Evolutionary conservation across 2,329 filamentous ascomycete species (phyloP).

Genomic region (Ceratocystis smalleyi): DNA sequence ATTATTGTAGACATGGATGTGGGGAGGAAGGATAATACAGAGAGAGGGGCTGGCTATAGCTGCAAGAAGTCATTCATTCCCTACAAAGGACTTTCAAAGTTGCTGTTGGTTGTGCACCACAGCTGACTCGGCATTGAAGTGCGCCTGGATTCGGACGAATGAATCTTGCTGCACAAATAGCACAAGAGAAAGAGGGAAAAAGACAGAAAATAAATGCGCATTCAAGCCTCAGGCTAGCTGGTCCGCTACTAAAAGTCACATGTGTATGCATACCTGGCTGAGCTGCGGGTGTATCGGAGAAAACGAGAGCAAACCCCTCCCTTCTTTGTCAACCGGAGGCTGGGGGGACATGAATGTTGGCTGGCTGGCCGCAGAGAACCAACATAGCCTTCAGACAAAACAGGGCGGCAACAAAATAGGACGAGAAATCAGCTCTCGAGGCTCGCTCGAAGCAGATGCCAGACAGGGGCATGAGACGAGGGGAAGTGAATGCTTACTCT

Average conservation of each 20-base stretch:
- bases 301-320: not conserved
- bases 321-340: not conserved
- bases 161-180: not conserved
- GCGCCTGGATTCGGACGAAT: not conserved
- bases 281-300: not conserved
- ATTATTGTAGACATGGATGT: no score
- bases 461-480: no score
- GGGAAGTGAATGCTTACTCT: no score
- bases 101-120: not conserved
- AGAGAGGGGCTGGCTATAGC: no score
- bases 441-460: no score
- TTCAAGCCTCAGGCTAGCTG: not conserved
- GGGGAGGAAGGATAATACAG: no score
- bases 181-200: not conserved
- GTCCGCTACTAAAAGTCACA: not conserved
- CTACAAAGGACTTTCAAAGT: not conserved
- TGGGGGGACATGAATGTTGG: not conserved
- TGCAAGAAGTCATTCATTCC: no score
- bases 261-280: not conserved
- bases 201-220: not conserved
- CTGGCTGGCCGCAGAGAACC: not conserved
- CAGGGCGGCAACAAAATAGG: not conserved
- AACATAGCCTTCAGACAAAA: not conserved
- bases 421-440: not conserved
- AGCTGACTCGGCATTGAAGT: not conserved